Evolutionary conservation across 352 stramenopile genomes (phyloP).

Genomic region (Achlya hypogyna): DNA sequence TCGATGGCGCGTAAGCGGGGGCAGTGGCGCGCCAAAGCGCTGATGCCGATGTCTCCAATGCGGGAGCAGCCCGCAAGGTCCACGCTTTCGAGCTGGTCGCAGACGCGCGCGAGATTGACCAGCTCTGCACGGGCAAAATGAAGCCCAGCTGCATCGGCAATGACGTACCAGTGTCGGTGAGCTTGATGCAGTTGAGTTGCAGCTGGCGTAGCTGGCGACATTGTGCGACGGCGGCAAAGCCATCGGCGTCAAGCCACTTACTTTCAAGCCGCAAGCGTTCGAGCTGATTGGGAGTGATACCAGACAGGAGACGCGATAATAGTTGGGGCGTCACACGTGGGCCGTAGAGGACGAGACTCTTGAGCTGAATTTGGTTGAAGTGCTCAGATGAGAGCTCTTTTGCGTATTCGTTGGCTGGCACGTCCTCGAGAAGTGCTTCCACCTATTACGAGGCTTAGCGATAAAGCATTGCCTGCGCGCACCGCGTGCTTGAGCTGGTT

Average conservation of each 20-base stretch:
- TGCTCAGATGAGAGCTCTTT: constrained; percentile 5
- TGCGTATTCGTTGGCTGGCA: background rate
- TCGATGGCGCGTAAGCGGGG: constrained; percentile 43
- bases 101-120: constrained; percentile 31
- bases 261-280: constrained; percentile 54
- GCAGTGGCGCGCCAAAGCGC: constrained; percentile 51
- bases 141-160: background rate
- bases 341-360: constrained; percentile 51
- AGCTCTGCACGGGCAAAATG: constrained; percentile 23
- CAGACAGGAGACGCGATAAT: constrained; percentile 34
- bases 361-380: constrained; percentile 24
- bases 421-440: background rate
- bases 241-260: constrained; percentile 48
- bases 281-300: constrained; percentile 31
- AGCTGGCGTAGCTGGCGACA: constrained; percentile 34
- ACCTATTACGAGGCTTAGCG: background rate
- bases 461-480: background rate
- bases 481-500: constrained; percentile 42
- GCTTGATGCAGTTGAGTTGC: constrained; percentile 62
- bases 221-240: constrained; percentile 31
- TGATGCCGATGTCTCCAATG: constrained; percentile 66
- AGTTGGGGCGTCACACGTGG: constrained; percentile 39
- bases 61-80: constrained; percentile 68
- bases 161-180: constrained; percentile 31
- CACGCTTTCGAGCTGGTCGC: constrained; percentile 34